A percentile compares a stretch with the other conserved stretches of the same genome.
Conservation (phyloP, 1,284 basidiomycete species). For the Phellinidium pouzarii region DNA sequence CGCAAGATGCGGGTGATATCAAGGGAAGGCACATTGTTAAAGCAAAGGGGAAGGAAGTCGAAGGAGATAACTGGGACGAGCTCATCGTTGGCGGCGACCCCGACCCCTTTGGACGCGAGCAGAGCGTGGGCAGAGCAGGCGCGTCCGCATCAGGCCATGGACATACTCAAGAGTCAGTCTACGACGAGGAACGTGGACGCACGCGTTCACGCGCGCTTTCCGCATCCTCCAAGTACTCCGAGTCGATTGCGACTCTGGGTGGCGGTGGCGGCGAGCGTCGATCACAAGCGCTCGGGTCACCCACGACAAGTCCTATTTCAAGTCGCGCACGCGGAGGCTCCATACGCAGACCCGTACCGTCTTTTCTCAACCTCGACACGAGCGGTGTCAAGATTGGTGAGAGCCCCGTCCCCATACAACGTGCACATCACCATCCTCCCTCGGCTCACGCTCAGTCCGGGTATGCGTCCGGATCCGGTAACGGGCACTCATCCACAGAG, state of each 20-base stretch:
- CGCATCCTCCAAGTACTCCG: conserved; percentile 10
- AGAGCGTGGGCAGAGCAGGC: conserved; percentile 3
- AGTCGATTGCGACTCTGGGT: conserved; percentile 1
- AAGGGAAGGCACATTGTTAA: conserved; percentile 45
- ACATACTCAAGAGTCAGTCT: not conserved
- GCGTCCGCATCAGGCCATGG: conserved; percentile 7
- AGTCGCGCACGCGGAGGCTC: too few relatives aligned
- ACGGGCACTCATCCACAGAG: conserved; percentile 10
- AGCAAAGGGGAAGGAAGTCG: conserved; percentile 33
- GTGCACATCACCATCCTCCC: not conserved
- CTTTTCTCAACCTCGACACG: conserved; percentile 7
- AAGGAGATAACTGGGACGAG: conserved; percentile 20
- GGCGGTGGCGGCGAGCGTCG: not conserved
- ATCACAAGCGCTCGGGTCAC: conserved; percentile 2
- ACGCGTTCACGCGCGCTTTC: conserved; percentile 7
- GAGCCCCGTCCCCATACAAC: conserved; percentile 16
- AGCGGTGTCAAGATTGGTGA: conserved; percentile 17
- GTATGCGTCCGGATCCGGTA: conserved; percentile 13
- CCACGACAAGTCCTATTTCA: conserved; percentile 5
- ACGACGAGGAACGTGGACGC: conserved; percentile 11
- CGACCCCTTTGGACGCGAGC: conserved; percentile 8
- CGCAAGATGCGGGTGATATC: conserved; percentile 27
- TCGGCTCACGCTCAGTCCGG: not conserved
- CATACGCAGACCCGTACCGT: not conserved
- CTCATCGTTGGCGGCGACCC: conserved; percentile 2